phyloP scores from a whole-genome alignment of 192 early-diverging fungal genomes.

The Physocladia obscura region DNA sequence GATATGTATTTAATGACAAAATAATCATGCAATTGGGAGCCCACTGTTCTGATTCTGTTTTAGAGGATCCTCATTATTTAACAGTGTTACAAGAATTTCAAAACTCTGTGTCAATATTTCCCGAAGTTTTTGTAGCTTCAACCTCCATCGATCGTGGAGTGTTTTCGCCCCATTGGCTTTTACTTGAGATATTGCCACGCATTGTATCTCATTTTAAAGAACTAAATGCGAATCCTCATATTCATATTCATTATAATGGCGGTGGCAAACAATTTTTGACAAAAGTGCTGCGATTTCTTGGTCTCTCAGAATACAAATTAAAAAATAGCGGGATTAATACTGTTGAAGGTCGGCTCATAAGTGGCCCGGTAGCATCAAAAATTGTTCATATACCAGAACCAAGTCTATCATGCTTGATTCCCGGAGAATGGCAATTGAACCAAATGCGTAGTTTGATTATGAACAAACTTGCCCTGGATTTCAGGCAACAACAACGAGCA shows the following conservation, averaged over 20 bases:
- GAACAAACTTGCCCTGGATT: not conserved
- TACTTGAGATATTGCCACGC: not conserved
- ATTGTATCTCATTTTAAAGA: conserved; percentile 9
- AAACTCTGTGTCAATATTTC: too few species aligned
- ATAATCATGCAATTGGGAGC: too few species aligned
- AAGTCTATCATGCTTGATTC: not conserved
- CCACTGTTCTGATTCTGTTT: too few species aligned
- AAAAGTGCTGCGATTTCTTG: not conserved
- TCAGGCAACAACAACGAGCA: not conserved
- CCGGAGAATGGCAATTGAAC: conserved; percentile 8
- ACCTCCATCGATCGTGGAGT: not conserved
- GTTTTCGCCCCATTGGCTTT: not conserved
- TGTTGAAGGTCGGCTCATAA: not conserved
- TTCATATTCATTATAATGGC: not conserved
- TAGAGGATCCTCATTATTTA: not conserved
- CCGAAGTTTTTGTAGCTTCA: conserved; percentile 1
- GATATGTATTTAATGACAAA: not conserved
- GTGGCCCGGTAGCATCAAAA: not conserved
- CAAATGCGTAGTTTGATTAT: not conserved
- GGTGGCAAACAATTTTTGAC: not conserved
- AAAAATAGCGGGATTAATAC: too few species aligned
- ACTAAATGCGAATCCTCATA: not conserved
- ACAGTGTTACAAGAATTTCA: not conserved
- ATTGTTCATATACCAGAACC: conserved; percentile 11
- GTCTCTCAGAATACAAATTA: not conserved